Base-by-base conservation (phyloP, 2,329 filamentous ascomycete genomes). In the Scortechinia acanthostroma region DNA sequence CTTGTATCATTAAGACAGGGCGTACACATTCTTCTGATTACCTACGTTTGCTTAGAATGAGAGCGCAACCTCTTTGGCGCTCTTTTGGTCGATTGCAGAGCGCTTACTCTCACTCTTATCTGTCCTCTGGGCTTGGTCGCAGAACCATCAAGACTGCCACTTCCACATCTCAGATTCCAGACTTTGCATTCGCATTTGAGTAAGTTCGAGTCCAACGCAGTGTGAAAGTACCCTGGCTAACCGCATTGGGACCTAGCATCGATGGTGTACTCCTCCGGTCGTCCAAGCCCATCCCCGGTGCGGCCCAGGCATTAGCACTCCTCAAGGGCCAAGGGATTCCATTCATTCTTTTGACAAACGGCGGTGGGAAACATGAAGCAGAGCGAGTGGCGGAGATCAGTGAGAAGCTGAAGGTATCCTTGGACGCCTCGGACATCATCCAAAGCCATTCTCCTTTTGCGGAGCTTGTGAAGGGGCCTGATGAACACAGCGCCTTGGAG, bases 391-490 rank as follows among this genome's bases (percentile, higher is more conserved):
- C 45, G 30, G 50, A 51, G 19, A 42, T 55, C 19, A 51, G 48
- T 46, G 45, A 46, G 20, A 56, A 55, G 43, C 68, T 88, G 5
- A 62, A 72, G 4, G 63, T 83, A 0, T 60, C 69, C 3, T 64
- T 87, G 22, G 68, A 76, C 47, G 66, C 68, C 3, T 67, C 66
- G 49, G 74, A 77, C 59, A 81, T 88, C 50, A 71, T 90, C 10
- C 86, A 90, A 57, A 85, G 79, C 20, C 86, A 91, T 60, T 88
- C 85, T 0, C 86, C 86, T 0, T 88, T 86, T 55, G 73, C 71
- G 22, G 72, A 77, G 45, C 62, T 85, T 44, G 71, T 78, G 2
- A 46, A 50, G 0, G 22, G 52, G 17, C 69, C 77, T 43, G 66
- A 73, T 17, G 69, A 62, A 46, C 54, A 55, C 23, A 51, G 60